Base-by-base conservation (phyloP, 805 yeast species). In the Wickerhamiella hasegawae region DNA sequence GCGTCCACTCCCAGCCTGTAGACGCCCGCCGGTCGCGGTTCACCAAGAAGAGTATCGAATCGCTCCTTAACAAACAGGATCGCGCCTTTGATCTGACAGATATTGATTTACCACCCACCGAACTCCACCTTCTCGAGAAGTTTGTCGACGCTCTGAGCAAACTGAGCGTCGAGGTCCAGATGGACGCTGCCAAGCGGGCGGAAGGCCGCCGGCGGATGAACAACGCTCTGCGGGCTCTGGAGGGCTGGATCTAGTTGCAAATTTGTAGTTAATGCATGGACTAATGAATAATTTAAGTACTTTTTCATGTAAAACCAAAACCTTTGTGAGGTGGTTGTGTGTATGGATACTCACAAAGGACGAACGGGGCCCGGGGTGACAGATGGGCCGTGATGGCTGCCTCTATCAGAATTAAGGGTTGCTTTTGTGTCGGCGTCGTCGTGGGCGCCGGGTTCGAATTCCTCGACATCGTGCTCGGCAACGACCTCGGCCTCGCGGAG, bases 91-190 rank as follows among this genome's bases (percentile, higher is more conserved):
- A 82, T 45, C 80, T 84, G 51, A 71, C 74, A 28, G 71, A 71
- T 35, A 57, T 85, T 39, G 79, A 77, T 26, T 63, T 84, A 43
- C 84, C 87, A 8, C 58, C 66, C 0, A 76, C 76, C 40, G 94
- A 84, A 49, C 77, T 79, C 45, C 76, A 71, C 46, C 63, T 85
- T 28, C 62, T 87, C 29, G 96, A 87, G 49, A 74, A 82, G 54
- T 72, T 87, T 33, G 79, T 87, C 3, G 94, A 84, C 48, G 75
- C 92, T 2, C 62, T 87, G 32, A 76, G 90, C 27, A 66, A 90
- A 46, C 66, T 90, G 39, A 83, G 94, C 3, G 82, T 85, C 35
- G 95, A 84, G 50, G 83, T 90, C 81, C 78, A 84, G 36, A 53
- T 81, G 37, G 94, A 87, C 53, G 82, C 82, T 20, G 71, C 70